These are phyloP conservation scores for Thraustotheca clavata DNA, from an alignment of 352 stramenopile species.

Conservation along the genomic window DNA sequence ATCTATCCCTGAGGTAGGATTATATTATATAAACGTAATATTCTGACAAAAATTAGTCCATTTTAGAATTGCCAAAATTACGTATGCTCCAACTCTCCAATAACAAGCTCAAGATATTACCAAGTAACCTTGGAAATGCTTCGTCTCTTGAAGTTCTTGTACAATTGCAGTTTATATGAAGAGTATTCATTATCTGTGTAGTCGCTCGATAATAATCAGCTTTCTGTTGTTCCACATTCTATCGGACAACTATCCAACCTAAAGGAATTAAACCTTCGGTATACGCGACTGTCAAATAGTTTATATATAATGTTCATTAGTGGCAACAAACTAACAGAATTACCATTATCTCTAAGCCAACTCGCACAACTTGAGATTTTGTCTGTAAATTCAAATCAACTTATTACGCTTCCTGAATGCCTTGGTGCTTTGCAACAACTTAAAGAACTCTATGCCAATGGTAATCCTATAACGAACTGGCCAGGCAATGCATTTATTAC, in stretches of 20 bases:
- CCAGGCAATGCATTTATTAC: not conserved
- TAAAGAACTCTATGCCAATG: not conserved
- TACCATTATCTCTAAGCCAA: not conserved
- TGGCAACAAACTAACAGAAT: not conserved
- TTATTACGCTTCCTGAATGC: not conserved
- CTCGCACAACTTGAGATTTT: not conserved
- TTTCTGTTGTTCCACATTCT: not conserved
- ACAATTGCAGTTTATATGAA: not conserved
- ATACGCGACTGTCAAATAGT: not conserved
- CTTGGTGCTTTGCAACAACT: not conserved
- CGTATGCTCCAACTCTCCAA: constrained; percentile 11
- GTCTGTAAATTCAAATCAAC: not conserved
- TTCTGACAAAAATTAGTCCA: not conserved
- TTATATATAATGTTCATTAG: not conserved
- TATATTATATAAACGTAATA: too few species aligned
- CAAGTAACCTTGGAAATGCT: not conserved
- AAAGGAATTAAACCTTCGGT: not conserved
- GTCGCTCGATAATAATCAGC: constrained; percentile 1
- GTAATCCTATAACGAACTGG: not conserved
- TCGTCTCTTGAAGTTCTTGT: not conserved
- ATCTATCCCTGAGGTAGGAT: not conserved
- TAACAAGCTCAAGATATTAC: constrained; percentile 1
- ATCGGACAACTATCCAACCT: not conserved
- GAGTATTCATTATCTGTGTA: not conserved
- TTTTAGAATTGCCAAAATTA: not conserved